phyloP scores from a whole-genome alignment of 139 green algal genomes.

The Picocystis salinarum region DNA sequence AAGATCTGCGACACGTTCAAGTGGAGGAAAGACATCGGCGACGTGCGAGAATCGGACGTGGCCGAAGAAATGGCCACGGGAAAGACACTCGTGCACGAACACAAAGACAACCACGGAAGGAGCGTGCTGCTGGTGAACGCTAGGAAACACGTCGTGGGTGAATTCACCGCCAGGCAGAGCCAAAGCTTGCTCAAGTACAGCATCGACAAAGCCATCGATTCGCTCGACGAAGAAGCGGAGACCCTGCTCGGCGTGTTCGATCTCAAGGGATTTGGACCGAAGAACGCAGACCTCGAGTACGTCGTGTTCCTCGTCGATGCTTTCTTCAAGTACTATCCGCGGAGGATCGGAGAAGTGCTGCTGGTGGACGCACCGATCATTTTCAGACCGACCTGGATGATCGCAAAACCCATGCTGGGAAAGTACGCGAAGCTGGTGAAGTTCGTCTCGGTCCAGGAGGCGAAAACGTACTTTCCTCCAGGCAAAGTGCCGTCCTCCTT shows the following conservation, averaged over 20 bases:
- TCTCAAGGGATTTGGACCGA: constrained; percentile 48
- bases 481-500: no score
- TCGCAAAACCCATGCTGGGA: constrained; percentile 57
- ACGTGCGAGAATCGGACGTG: no score
- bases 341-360: constrained; percentile 64
- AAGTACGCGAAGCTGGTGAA: constrained; percentile 33
- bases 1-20: no score
- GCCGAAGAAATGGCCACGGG: no score
- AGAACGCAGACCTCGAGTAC: constrained; percentile 75
- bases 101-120: no score
- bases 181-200: constrained; percentile 43
- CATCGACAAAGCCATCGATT: constrained; percentile 42
- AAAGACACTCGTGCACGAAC: no score
- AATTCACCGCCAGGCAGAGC: constrained; percentile 36
- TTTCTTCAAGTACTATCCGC: constrained; percentile 84
- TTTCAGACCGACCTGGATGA: constrained; percentile 68
- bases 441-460: constrained; percentile 55
- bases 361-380: constrained; percentile 83
- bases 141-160: no score
- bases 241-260: constrained; percentile 87
- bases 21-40: no score
- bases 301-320: constrained; percentile 74
- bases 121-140: no score
- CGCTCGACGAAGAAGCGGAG: constrained; percentile 28
- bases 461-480: no score